phyloP scores from a whole-genome alignment of 768 basidiomycete genomes.

The Rhodotorula diobovata region DNA sequence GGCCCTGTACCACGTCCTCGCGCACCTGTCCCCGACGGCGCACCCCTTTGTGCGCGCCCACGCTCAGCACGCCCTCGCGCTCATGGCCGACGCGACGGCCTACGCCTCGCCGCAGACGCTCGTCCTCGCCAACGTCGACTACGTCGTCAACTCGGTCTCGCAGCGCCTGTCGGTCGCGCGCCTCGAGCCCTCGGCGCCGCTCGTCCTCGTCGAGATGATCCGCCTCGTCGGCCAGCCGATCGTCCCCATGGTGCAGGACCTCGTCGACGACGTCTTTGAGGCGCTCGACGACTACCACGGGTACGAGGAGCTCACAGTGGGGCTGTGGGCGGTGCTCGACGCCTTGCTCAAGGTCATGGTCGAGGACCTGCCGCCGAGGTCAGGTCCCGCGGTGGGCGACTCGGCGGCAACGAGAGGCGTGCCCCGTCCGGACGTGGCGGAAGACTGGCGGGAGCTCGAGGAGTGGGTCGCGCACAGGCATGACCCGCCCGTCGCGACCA shows the following conservation, averaged over 20 bases:
- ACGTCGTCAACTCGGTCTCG: conserved; percentile 84
- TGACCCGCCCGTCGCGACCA: conserved; percentile 38
- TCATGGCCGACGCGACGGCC: conserved; percentile 67
- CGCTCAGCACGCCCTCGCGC: conserved; percentile 68
- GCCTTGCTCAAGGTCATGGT: conserved; percentile 79
- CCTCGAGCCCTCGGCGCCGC: conserved; percentile 81
- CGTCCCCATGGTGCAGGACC: conserved; percentile 81
- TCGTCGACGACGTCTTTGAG: conserved; percentile 97
- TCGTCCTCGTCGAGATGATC: conserved; percentile 77
- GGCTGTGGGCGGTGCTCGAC: conserved; percentile 76
- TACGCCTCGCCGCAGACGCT: conserved; percentile 87
- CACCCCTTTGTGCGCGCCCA: conserved; percentile 63
- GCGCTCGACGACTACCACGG: conserved; percentile 93
- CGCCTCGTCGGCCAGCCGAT: conserved; percentile 80
- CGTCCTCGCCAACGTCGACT: conserved; percentile 91
- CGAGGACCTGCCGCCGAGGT: conserved; percentile 37
- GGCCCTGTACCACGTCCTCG: conserved; percentile 76
- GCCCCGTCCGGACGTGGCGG: conserved; percentile 6
- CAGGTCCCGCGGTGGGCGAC: background rate
- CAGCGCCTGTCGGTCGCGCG: conserved; percentile 68
- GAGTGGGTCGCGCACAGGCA: conserved; percentile 56
- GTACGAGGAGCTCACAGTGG: conserved; percentile 77
- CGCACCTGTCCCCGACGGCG: conserved; percentile 70
- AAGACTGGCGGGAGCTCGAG: conserved; percentile 52
- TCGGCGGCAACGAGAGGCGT: conserved; percentile 45